Evolutionary conservation across 1,284 basidiomycete species (phyloP).

Genomic region (Moesziomyces sp.): DNA sequence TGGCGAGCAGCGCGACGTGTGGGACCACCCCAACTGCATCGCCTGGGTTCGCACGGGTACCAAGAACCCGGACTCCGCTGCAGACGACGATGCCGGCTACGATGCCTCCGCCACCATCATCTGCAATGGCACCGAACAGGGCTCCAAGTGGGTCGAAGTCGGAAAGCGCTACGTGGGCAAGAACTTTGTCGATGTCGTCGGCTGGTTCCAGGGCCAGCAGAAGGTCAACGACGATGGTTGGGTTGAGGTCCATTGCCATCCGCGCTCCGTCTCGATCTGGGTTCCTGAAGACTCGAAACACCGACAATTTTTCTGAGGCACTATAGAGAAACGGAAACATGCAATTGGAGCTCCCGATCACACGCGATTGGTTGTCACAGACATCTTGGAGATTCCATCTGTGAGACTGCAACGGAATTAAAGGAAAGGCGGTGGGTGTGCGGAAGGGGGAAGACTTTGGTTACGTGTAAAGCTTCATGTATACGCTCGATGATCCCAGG

Average conservation of each 20-base stretch:
- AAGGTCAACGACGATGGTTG: conserved; percentile 56
- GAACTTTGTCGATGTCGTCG: conserved; percentile 53
- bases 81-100: conserved; percentile 34
- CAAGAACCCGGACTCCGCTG: conserved; percentile 2
- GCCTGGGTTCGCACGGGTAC: conserved; percentile 53
- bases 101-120: conserved; percentile 57
- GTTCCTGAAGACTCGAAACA: conserved; percentile 49
- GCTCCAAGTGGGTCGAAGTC: conserved; percentile 54
- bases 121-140: conserved; percentile 50
- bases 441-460: too few relatives aligned
- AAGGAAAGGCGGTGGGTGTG: too few relatives aligned
- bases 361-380: too few relatives aligned
- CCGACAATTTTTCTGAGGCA: conserved; percentile 26
- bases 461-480: too few relatives aligned
- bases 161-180: conserved; percentile 47
- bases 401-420: too few relatives aligned
- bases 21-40: conserved; percentile 53
- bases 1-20: conserved; percentile 70
- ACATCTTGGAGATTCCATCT: too few relatives aligned
- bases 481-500: too few relatives aligned
- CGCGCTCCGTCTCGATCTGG: conserved; percentile 48
- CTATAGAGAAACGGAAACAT: too few relatives aligned
- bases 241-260: conserved; percentile 46
- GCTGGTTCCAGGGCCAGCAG: conserved; percentile 50
- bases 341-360: too few relatives aligned